phyloP scores from a whole-genome alignment of 495 filamentous ascomycete species.

The Neurospora tetraspora region DNA sequence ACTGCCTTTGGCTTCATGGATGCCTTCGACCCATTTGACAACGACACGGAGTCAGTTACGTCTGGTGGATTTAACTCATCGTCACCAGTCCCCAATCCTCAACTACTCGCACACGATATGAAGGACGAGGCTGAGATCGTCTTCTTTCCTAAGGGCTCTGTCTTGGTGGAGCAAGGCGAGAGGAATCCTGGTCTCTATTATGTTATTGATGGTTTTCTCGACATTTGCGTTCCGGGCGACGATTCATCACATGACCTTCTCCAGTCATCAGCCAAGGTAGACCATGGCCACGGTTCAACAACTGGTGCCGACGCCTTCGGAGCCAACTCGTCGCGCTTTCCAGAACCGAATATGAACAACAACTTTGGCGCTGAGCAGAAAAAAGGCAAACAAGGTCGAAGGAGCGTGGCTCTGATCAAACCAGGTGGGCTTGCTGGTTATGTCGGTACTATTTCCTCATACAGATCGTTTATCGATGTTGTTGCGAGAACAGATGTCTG shows the following conservation, averaged over 20 bases:
- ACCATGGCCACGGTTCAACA: not conserved
- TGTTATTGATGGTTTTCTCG: conserved; percentile 93
- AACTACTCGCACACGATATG: conserved; percentile 59
- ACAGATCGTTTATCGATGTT: conserved; percentile 92
- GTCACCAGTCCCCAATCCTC: conserved; percentile 29
- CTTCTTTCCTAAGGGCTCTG: conserved; percentile 87
- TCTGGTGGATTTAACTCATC: conserved; percentile 41
- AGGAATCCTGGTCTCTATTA: conserved; percentile 94
- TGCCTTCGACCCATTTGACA: conserved; percentile 68
- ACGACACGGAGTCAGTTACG: conserved; percentile 81
- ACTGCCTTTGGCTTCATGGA: conserved; percentile 96
- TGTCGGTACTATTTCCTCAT: conserved; percentile 84
- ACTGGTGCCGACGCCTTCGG: conserved; percentile 21
- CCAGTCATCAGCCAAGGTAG: conserved; percentile 17
- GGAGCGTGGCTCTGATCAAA: conserved; percentile 85
- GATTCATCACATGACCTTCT: conserved; percentile 26
- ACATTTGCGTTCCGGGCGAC: conserved; percentile 56
- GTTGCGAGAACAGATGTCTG: conserved; percentile 97
- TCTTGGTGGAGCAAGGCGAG: conserved; percentile 95
- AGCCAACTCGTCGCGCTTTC: conserved; percentile 11
- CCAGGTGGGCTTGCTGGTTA: conserved; percentile 93
- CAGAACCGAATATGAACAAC: conserved; percentile 5
- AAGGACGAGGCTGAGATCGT: conserved; percentile 94
- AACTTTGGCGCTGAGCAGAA: conserved; percentile 12
- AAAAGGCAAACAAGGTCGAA: conserved; percentile 16